Evolutionary conservation across 2,329 filamentous ascomycete genomes (phyloP), one percentile per base, ranked within the genome.

Genomic region (Emmonsiellopsis sp.): DNA sequence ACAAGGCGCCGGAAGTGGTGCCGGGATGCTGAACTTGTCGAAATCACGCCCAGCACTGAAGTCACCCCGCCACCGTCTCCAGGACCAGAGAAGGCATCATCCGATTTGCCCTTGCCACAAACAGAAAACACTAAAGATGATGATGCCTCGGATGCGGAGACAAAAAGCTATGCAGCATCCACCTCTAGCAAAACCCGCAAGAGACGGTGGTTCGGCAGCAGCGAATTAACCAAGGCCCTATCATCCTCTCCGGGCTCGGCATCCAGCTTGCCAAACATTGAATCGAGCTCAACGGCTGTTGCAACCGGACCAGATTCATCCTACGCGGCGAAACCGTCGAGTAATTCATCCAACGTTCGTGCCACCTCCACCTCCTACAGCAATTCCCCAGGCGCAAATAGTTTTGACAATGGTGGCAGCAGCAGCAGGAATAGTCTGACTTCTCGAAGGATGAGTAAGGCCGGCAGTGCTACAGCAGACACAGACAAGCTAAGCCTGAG

Each of bases 1-100:
- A 98, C 93, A 0, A 82, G 93, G 11, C 83, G 93, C 21, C 77
- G 93, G 57, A 96, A 97, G 71, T 98, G 93, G 93, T 93, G 89
- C 65, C 87, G 93, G 40, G 93, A 97, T 65, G 93, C 93, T 8
- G 93, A 98, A 72, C 80, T 98, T 3, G 88, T 96, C 36, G 93
- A 98, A 65, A 73, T 85, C 8, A 66, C 71, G n/a, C 51, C 56
- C 6, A 53, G 53, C 13, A 47, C 49, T 1, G 54, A 55, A 37
- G 33, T 31, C 10, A 53, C 52, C 8, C 52, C 46, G 42, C 53
- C 52, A 7, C 49, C 74, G 48, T 64, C 73, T 11, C 63, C 73
- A 53, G 71, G 73, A 43, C 68, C 74, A 42, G 67, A 67, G 56
- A 67, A 62, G 60, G 58, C 56, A 61, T 57, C 65, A 67, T 27